A percentile compares a stretch with the other conserved stretches of the same genome.
These are phyloP conservation scores for Talaromyces sp. DNA, from an alignment of 2,329 filamentous ascomycete species.

Conservation along the genomic window DNA sequence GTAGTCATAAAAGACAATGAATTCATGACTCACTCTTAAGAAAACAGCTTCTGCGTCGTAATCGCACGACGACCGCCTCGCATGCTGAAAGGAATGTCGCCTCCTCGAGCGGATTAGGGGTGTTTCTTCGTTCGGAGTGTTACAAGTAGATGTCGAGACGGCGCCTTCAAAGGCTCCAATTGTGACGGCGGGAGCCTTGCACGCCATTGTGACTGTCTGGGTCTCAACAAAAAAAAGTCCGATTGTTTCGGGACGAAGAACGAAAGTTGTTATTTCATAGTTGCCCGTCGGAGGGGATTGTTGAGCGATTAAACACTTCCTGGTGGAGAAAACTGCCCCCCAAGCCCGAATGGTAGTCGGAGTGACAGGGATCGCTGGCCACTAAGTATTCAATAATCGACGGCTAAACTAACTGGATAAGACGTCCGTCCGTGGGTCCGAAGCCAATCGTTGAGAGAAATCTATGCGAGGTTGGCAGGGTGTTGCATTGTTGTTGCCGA, in stretches of 20 bases:
- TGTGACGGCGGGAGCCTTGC: slow-evolving; percentile 41
- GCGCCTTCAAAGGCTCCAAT: slow-evolving; percentile 37
- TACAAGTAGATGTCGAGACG: slow-evolving; percentile 27
- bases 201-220: slow-evolving; percentile 33
- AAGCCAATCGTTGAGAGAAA: background rate
- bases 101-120: slow-evolving; percentile 40
- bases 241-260: background rate
- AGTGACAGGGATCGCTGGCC: slow-evolving; percentile 12
- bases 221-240: background rate
- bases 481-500: background rate
- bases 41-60: slow-evolving; percentile 48
- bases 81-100: slow-evolving; percentile 47
- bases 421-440: background rate
- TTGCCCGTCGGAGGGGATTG: background rate
- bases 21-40: slow-evolving; percentile 35
- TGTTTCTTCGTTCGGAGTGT: slow-evolving; percentile 35
- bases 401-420: slow-evolving; percentile 7
- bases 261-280: slow-evolving; percentile 1
- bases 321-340: slow-evolving; percentile 14
- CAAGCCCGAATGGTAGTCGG: background rate
- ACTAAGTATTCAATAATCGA: slow-evolving; percentile 2
- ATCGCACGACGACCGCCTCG: slow-evolving; percentile 44
- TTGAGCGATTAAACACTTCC: slow-evolving; percentile 4
- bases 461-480: background rate
- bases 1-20: background rate